phyloP scores from a whole-genome alignment of 2,329 filamentous ascomycete species.

The Decorospora gaudefroyi region DNA sequence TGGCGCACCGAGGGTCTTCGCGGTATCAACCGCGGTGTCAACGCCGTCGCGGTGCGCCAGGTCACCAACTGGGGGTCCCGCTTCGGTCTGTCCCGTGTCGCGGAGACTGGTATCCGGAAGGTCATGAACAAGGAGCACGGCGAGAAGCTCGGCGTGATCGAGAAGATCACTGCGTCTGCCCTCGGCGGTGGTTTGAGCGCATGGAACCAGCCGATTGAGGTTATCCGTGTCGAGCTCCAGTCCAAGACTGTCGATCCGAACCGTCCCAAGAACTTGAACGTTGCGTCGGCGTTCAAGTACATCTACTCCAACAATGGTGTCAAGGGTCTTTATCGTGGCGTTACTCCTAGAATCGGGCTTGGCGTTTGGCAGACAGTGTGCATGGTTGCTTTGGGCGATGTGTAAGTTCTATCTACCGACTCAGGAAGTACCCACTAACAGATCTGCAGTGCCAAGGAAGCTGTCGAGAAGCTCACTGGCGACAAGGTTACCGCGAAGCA shows the following conservation, averaged over 20 bases:
- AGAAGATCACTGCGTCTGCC: slow-evolving; percentile 87
- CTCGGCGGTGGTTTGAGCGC: slow-evolving; percentile 92
- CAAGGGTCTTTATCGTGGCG: slow-evolving; percentile 92
- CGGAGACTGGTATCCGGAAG: slow-evolving; percentile 83
- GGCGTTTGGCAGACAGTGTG: slow-evolving; percentile 99
- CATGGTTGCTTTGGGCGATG: slow-evolving; percentile 98
- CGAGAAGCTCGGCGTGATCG: slow-evolving; percentile 74
- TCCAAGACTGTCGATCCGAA: slow-evolving; percentile 98
- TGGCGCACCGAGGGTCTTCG: slow-evolving; percentile 91
- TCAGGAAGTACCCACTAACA: slow-evolving; percentile 24
- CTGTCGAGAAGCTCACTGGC: slow-evolving; percentile 67
- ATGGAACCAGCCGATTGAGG: slow-evolving; percentile 99
- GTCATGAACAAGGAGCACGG: slow-evolving; percentile 76
- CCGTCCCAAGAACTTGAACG: slow-evolving; percentile 98
- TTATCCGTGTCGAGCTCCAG: slow-evolving; percentile 99
- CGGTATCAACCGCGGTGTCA: slow-evolving; percentile 98
- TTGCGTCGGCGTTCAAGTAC: slow-evolving; percentile 78
- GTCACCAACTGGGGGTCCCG: slow-evolving; percentile 99
- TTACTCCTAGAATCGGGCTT: slow-evolving; percentile 89
- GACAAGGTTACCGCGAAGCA: slow-evolving; percentile 68
- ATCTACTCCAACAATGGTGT: slow-evolving; percentile 90
- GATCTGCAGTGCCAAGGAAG: slow-evolving; percentile 63
- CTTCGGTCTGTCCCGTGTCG: slow-evolving; percentile 90
- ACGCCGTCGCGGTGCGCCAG: slow-evolving; percentile 96
- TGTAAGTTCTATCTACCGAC: slow-evolving; percentile 65